Conservation (phyloP, 1,139 yeast genomes). For the Meyerozyma carpophila region DNA sequence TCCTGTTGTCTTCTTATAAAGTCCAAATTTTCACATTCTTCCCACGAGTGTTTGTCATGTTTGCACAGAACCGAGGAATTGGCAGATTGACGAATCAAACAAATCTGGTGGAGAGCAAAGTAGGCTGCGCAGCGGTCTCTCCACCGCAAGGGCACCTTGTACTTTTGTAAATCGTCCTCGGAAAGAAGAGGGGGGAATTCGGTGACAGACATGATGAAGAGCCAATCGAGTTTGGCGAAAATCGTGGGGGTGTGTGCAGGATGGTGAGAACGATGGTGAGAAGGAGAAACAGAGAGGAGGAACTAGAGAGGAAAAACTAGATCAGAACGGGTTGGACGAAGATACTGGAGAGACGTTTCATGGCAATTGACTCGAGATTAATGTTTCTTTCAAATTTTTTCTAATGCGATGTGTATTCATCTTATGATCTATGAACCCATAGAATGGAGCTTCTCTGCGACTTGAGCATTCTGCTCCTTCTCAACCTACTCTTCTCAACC, state of each 20-base stretch:
- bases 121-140: constrained; percentile 84
- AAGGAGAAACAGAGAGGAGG: not conserved
- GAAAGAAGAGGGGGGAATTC: constrained; percentile 56
- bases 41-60: constrained; percentile 79
- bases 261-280: not conserved
- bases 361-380: too few species aligned
- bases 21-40: constrained; percentile 80
- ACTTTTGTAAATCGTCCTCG: constrained; percentile 79
- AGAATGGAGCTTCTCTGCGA: too few species aligned
- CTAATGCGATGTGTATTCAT: too few species aligned
- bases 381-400: too few species aligned
- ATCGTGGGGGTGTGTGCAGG: constrained; percentile 7
- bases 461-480: too few species aligned
- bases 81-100: constrained; percentile 44
- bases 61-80: constrained; percentile 54
- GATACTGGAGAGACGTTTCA: not conserved
- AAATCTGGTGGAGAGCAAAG: constrained; percentile 52
- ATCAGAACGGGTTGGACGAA: too few species aligned
- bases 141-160: constrained; percentile 75
- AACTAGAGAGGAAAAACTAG: too few species aligned
- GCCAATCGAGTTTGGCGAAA: constrained; percentile 5
- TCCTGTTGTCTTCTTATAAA: constrained; percentile 78
- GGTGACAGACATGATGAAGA: constrained; percentile 34
- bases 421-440: too few species aligned
- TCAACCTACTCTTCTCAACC: too few species aligned